phyloP scores from a whole-genome alignment of 2,329 filamentous ascomycete genomes.

The Botryotinia globosa region DNA sequence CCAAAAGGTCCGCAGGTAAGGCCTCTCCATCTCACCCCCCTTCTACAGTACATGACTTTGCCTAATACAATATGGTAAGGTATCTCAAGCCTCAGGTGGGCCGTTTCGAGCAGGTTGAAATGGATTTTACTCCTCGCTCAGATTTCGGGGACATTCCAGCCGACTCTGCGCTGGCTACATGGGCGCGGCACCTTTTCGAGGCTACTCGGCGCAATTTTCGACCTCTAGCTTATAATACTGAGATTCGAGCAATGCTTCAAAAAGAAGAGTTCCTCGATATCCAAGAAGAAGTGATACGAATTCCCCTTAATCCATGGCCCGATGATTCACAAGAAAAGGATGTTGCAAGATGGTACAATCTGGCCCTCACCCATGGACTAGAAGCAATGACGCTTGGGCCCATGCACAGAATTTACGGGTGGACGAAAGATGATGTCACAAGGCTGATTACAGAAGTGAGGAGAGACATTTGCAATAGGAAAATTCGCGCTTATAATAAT shows the following conservation, averaged over 20 bases:
- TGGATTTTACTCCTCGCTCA: slow-evolving; percentile 75
- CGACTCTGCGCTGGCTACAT: slow-evolving; percentile 59
- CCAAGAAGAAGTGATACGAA: slow-evolving; percentile 62
- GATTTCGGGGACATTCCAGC: slow-evolving; percentile 61
- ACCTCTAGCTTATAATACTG: slow-evolving; percentile 63
- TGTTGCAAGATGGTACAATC: slow-evolving; percentile 79
- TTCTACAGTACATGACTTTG: not conserved
- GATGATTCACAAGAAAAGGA: slow-evolving; percentile 61
- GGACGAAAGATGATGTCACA: slow-evolving; percentile 60
- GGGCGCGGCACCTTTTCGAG: slow-evolving; percentile 66
- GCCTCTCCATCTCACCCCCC: not conserved
- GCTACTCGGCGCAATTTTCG: slow-evolving; percentile 65
- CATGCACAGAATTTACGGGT: slow-evolving; percentile 62
- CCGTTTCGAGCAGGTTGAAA: slow-evolving; percentile 82
- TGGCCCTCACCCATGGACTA: slow-evolving; percentile 70
- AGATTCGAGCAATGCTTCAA: slow-evolving; percentile 59
- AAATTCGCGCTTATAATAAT: slow-evolving; percentile 69
- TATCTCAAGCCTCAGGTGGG: slow-evolving; percentile 71
- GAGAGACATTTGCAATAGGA: slow-evolving; percentile 65
- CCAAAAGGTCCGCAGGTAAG: slow-evolving; percentile 63
- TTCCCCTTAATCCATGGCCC: slow-evolving; percentile 75
- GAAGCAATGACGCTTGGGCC: slow-evolving; percentile 72
- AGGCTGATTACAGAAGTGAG: slow-evolving; percentile 61
- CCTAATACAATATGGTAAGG: slow-evolving; percentile 43
- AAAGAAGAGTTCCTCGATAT: slow-evolving; percentile 78